Percentiles rank a stretch among this genome's conserved stretches.
phyloP scores from a whole-genome alignment of 257 asterid species.

The Thymus mandschuricus region DNA sequence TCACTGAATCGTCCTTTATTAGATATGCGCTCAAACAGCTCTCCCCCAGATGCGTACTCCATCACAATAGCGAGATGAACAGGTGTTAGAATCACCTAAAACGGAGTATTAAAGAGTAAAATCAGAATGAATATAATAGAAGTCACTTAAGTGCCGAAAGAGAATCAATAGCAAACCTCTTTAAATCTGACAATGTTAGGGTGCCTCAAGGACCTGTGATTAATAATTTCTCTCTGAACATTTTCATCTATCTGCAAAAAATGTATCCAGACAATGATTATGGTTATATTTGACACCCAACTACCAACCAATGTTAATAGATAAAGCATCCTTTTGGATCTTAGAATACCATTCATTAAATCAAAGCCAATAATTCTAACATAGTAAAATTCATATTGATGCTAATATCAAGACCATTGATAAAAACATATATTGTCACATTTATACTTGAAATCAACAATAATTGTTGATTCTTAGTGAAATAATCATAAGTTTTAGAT shows the following conservation, averaged over 20 bases:
- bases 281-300: background rate
- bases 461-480: too few species aligned
- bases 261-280: background rate
- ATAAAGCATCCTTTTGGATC: background rate
- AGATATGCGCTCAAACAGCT: constrained; percentile 82
- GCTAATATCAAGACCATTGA: too few species aligned
- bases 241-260: constrained; percentile 85
- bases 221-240: constrained; percentile 85
- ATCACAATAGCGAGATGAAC: constrained; percentile 91
- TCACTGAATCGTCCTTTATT: constrained; percentile 88
- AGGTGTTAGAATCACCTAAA: constrained; percentile 83
- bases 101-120: constrained; percentile 5
- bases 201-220: constrained; percentile 88
- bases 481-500: too few species aligned
- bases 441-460: too few species aligned
- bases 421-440: too few species aligned
- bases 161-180: constrained; percentile 52
- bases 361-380: background rate
- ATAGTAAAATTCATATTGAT: background rate
- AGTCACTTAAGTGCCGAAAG: background rate
- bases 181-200: constrained; percentile 81
- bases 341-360: background rate
- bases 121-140: background rate
- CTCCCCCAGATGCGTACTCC: constrained; percentile 98
- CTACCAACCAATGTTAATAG: background rate